Conservation (phyloP, 345 rosid species). For the Murraya paniculata region DNA sequence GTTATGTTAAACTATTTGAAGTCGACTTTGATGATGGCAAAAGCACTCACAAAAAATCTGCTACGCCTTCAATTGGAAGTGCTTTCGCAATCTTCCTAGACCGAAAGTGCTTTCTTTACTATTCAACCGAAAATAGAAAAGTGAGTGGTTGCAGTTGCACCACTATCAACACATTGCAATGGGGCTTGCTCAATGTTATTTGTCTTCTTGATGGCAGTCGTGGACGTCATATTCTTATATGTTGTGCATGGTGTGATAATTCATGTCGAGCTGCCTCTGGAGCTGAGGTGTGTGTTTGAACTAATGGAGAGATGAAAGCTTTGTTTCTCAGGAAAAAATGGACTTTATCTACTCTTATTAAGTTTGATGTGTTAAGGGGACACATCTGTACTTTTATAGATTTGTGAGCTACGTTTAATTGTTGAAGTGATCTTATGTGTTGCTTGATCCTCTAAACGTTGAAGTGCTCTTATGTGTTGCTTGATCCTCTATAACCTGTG, state of each 20-base stretch:
- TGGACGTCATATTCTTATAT: not conserved
- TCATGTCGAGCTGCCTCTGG: not conserved
- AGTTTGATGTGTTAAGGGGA: not conserved
- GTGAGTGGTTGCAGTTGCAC: not conserved
- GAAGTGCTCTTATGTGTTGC: not conserved
- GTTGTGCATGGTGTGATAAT: not conserved
- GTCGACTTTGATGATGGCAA: not conserved
- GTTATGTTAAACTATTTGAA: not conserved
- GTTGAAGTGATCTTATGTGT: not conserved
- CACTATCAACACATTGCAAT: not conserved
- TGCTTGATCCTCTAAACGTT: not conserved
- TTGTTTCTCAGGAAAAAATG: not conserved
- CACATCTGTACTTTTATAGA: not conserved
- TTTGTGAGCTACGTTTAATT: not conserved
- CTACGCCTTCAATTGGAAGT: not conserved
- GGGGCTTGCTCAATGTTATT: not conserved
- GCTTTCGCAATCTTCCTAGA: not conserved
- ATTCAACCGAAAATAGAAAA: not conserved
- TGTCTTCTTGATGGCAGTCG: not conserved
- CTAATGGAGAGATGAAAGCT: not conserved
- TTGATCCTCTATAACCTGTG: not conserved
- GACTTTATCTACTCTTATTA: not conserved
- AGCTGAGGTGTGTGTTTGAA: not conserved
- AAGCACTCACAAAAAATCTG: not conserved
- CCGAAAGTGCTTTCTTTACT: not conserved